Conservation (phyloP, 2,329 filamentous ascomycete genomes). For the Scleromitrula shiraiana region DNA sequence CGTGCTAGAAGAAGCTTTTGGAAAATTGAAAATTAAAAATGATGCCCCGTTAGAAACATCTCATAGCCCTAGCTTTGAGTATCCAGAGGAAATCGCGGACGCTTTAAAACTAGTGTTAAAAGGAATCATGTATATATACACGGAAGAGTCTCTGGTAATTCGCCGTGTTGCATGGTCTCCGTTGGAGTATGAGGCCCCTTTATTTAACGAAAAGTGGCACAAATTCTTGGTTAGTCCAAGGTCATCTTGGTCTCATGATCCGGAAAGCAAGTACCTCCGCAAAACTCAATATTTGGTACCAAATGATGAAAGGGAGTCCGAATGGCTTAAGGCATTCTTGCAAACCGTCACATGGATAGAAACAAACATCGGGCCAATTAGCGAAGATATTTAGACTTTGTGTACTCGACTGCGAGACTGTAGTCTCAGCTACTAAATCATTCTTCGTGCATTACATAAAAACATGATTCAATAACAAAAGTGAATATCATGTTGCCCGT, state of each 20-base stretch:
- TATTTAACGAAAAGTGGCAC: background rate
- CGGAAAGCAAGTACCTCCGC: background rate
- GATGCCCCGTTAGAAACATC: background rate
- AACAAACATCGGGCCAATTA: background rate
- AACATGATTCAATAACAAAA: too few relatives aligned
- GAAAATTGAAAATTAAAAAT: too few relatives aligned
- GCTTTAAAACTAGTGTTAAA: background rate
- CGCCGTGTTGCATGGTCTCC: background rate
- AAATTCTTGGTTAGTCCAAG: background rate
- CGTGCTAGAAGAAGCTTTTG: background rate
- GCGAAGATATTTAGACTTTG: background rate
- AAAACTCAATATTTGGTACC: background rate
- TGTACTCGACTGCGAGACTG: background rate
- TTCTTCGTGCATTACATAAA: too few relatives aligned
- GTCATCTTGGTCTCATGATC: too few relatives aligned
- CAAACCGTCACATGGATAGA: slow-evolving; percentile 17
- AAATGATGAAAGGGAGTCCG: slow-evolving; percentile 12
- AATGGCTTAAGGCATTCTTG: slow-evolving; percentile 16
- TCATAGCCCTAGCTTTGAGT: background rate
- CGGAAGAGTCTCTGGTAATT: background rate
- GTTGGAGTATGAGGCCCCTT: too few relatives aligned
- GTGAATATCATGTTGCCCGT: too few relatives aligned
- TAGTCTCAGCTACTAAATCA: too few relatives aligned
- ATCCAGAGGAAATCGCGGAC: background rate
- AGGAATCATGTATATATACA: slow-evolving; percentile 3